A percentile compares a stretch with the other conserved stretches of the same genome.
phyloP scores from a whole-genome alignment of 371 early-diverging fungal genomes.

The Fennellomyces sp. region DNA sequence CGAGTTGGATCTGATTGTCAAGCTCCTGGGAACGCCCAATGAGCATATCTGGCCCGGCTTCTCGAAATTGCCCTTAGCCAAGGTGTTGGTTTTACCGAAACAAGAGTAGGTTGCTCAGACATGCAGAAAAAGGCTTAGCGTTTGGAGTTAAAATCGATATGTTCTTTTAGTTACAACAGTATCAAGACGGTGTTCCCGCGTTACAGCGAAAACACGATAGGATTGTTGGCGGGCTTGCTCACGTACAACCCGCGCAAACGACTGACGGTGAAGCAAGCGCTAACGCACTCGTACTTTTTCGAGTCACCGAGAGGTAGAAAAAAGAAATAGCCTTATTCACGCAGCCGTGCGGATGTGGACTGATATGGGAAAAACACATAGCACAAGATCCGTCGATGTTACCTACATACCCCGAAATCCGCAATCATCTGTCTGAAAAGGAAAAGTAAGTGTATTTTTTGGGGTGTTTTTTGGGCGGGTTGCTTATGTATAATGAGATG shows the following conservation, averaged over 20 bases:
- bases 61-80: conserved; percentile 62
- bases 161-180: conserved; percentile 49
- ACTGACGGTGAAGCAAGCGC: conserved; percentile 71
- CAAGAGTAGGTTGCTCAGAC: conserved; percentile 59
- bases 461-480: neutral
- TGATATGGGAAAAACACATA: conserved; percentile 2
- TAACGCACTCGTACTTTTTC: conserved; percentile 77
- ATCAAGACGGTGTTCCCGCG: conserved; percentile 63
- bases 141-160: no score
- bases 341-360: no score
- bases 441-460: conserved; percentile 31
- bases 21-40: conserved; percentile 80
- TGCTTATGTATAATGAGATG: neutral
- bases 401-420: conserved; percentile 71
- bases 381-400: conserved; percentile 62
- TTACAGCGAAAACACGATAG: conserved; percentile 61
- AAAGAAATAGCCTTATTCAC: neutral
- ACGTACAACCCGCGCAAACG: conserved; percentile 82
- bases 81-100: conserved; percentile 49
- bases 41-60: conserved; percentile 83
- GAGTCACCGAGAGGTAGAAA: conserved; percentile 61
- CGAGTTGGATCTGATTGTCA: conserved; percentile 75
- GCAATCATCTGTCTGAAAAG: conserved; percentile 50
- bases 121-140: no score
- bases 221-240: conserved; percentile 78